Base-by-base conservation (phyloP, 164 flowering plant species). In the Brasenia schreberi region DNA sequence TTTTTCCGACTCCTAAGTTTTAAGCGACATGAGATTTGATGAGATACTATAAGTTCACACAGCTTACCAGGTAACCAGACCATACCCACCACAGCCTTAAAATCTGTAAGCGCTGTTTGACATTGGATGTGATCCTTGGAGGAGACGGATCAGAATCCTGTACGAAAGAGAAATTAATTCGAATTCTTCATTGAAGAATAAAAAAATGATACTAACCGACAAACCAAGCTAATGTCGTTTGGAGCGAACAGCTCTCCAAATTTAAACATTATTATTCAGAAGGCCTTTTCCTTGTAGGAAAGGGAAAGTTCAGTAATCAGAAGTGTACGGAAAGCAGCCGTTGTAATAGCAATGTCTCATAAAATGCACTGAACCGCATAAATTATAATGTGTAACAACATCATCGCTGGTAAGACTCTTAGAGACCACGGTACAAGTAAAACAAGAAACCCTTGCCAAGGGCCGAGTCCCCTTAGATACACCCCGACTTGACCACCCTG, bases 101-200 rank as follows among this genome's bases (percentile, higher is more conserved):
- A 69, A 87, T 79, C 82, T 87, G 96, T 80, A 94, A 80, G 74
- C 88, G 91, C 81, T 88, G 96, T 84, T 91, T 94, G 70, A 94
- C 85, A 73, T 94, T 94, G 59, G 96, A 81, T 60, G 89, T 94
- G 72, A 94, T 94, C 77, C 97, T 87, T n/a, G 83, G 93, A 65
- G 97, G 87, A 18, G 76, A 52, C 60, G 74, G 71, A 19, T 87
- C 89, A 27, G 85, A 70, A 68, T 70, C 87, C 96, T 89, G 66
- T 64, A 18, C 73, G 11, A 52, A 67, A 7, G 58, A 62, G 44
- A 62, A 66, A 49, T 42, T 6, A 12, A 6, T 64, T 59, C 64
- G 0, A 7, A 42, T 16, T n/a, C 6, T 9, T 6, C 42, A 53
- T 49, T 1, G 11, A 39, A 23, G 7, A 5, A 23, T 23, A 23